Evolutionary conservation across 176 grass and related monocot species (phyloP).

Genomic region (Phoenix roebelenii): DNA sequence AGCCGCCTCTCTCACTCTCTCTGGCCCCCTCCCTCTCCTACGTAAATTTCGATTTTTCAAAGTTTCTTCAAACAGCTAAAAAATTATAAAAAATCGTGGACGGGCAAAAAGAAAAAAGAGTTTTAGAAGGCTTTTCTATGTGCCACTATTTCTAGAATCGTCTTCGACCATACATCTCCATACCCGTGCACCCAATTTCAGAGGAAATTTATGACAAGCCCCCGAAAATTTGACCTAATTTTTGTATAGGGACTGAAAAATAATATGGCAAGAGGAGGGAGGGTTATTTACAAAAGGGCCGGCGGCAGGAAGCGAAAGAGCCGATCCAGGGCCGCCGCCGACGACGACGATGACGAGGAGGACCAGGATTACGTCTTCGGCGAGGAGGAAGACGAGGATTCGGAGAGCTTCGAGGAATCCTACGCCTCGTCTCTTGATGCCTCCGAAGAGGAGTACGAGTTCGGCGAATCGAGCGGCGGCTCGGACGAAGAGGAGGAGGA

Average conservation of each 20-base stretch:
- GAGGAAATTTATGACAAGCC: background rate
- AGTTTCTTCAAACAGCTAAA: background rate
- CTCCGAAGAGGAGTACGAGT: background rate
- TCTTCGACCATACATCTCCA: too few relatives aligned
- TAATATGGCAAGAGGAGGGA: constrained; percentile 46
- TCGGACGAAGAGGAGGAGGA: constrained; percentile 6
- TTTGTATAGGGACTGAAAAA: constrained; percentile 18
- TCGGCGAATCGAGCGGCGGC: background rate
- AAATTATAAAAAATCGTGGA: background rate
- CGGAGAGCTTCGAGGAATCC: background rate
- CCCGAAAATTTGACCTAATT: constrained; percentile 24
- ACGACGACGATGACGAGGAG: constrained; percentile 38
- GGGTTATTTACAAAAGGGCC: constrained; percentile 19
- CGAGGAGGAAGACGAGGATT: too few relatives aligned
- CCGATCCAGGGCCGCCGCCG: constrained; percentile 17
- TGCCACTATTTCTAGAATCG: background rate
- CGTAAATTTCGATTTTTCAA: background rate
- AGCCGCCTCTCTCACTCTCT: constrained; percentile 7
- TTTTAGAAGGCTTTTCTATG: too few relatives aligned
- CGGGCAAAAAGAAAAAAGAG: background rate
- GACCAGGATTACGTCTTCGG: constrained; percentile 27
- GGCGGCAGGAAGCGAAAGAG: constrained; percentile 12
- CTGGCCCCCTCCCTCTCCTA: background rate
- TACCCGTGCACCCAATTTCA: too few relatives aligned
- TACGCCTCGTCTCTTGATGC: background rate